Evolutionary conservation across 1,139 yeast genomes (phyloP).

Genomic region (Hansenula lynferdii): DNA sequence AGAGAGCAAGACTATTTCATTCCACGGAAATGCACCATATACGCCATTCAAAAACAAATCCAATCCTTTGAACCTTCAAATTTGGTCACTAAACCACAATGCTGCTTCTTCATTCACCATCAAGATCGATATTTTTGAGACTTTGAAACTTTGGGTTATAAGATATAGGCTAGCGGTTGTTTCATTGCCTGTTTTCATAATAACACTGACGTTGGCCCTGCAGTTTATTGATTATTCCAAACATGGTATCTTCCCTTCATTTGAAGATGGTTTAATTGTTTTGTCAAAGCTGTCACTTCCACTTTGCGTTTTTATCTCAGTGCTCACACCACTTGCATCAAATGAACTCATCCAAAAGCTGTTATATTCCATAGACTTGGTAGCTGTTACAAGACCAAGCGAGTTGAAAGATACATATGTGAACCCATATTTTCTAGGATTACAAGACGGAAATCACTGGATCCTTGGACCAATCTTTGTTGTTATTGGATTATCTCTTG

Average conservation of each 20-base stretch:
- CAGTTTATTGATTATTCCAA: constrained; percentile 39
- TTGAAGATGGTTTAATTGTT: constrained; percentile 42
- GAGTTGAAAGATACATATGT: constrained; percentile 24
- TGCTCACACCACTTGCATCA: constrained; percentile 38
- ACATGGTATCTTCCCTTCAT: constrained; percentile 45
- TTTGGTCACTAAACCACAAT: constrained; percentile 27
- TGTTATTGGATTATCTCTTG: constrained; percentile 45
- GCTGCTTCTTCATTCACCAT: constrained; percentile 4
- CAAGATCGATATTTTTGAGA: constrained; percentile 28
- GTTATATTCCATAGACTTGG: constrained; percentile 50
- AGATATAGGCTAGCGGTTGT: constrained; percentile 61
- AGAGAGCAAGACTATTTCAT: constrained; percentile 33
- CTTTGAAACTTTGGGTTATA: constrained; percentile 49
- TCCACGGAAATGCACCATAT: constrained; percentile 80
- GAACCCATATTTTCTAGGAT: constrained; percentile 56
- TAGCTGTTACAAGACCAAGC: constrained; percentile 35
- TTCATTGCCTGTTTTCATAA: constrained; percentile 49
- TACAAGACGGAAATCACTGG: constrained; percentile 53
- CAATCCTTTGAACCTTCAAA: constrained; percentile 28
- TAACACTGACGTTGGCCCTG: constrained; percentile 37
- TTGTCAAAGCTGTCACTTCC: constrained; percentile 23
- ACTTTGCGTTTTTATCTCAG: constrained; percentile 17
- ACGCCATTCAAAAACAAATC: constrained; percentile 43
- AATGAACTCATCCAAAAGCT: constrained; percentile 24
- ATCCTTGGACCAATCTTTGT: constrained; percentile 56